These are phyloP conservation scores for Cudoniella acicularis DNA, from an alignment of 495 filamentous ascomycete species.

Conservation along the genomic window DNA sequence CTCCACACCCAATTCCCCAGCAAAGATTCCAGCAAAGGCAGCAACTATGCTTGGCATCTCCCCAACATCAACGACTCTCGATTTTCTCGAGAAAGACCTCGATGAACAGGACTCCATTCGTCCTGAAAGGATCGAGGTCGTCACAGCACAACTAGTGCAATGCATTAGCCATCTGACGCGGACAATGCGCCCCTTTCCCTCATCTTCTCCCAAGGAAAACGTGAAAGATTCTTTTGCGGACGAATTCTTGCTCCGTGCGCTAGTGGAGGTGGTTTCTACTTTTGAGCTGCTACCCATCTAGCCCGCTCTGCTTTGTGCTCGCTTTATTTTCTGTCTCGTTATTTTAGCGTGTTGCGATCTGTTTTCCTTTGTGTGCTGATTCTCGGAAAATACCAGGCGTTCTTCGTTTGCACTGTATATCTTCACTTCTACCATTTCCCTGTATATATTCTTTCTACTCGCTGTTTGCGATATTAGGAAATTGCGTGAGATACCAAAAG, in stretches of 20 bases:
- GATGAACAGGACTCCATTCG: not conserved
- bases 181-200: not conserved
- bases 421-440: too few species aligned
- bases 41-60: not conserved
- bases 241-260: not conserved
- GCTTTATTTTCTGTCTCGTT: not conserved
- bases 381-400: not conserved
- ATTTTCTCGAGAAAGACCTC: not conserved
- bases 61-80: not conserved
- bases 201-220: not conserved
- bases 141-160: not conserved
- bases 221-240: not conserved
- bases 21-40: not conserved
- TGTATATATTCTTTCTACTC: too few species aligned
- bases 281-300: not conserved
- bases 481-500: too few species aligned
- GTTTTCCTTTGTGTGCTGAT: not conserved
- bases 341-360: not conserved
- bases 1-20: not conserved
- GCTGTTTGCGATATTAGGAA: too few species aligned
- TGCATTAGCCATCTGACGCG: not conserved
- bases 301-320: too few species aligned
- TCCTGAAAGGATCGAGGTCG: not conserved
- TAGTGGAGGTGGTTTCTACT: not conserved
- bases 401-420: too few species aligned